Evolutionary conservation across 768 basidiomycete species (phyloP), one percentile per base, ranked within the genome.

Genomic region (Leccinum subtestaceum): DNA sequence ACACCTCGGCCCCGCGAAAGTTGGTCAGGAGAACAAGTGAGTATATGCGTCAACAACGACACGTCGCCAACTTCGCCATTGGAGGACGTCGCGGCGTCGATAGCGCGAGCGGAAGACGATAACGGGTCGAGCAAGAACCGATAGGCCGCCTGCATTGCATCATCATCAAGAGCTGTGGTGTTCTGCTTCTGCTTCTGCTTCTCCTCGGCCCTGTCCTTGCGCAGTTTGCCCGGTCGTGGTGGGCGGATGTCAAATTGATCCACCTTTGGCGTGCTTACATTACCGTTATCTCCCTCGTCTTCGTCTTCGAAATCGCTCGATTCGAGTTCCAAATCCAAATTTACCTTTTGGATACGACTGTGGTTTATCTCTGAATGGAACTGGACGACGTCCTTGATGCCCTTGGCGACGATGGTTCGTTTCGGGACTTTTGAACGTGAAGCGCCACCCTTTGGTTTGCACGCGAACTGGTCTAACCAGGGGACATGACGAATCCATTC

Each of bases 341-440:
- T 64, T 31, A 77, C 76, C 55, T 70, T 75, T 23, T 70, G 70
- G 15, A 79, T 60, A 57, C 72, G 76, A 58, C 77, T 77, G 61
- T 68, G 71, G 79, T 83, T 84, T 48, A 86, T 78, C 60, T 85
- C 83, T 58, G 2, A 2, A 2, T 86, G 84, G 64, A 87, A 89
- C 58, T 81, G 80, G 21, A 93, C 72, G 32, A 87, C 83, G 63
- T 91, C 90, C 59, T 84, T 83, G 55, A 89, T 74, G 4, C 87
- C 86, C 53, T 82, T 81, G 32, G 88, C 87, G 54, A 88, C 84
- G 52, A 88, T 72, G 36, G 77, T 70, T n/a, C 89, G 80, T 68
- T 85, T 87, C 11, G 87, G 74, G 45, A 83, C 74, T 66, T 84
- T 87, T 15, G 86, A 81, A 11, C 85, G 79, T 0, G 86, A 82